Evolutionary conservation across 805 yeast species (phyloP).

Genomic region (Hanseniaspora nectarophila): DNA sequence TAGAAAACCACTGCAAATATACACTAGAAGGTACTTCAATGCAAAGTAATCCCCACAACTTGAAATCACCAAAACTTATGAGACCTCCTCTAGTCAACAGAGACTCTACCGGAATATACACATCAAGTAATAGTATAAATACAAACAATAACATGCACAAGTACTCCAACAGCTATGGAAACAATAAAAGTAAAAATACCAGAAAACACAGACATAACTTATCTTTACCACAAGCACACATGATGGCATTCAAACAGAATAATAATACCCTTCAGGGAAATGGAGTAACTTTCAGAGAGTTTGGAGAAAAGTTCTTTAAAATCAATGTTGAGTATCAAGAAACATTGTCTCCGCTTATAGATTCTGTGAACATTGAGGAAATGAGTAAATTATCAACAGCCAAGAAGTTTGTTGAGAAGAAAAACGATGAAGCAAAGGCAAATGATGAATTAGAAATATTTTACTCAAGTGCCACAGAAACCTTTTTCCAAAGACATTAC

Average conservation of each 20-base stretch:
- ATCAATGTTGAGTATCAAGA: conserved; percentile 12
- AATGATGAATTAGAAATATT: conserved; percentile 15
- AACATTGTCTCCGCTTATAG: conserved; percentile 8
- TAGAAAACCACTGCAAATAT: conserved; percentile 4
- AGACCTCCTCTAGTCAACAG: not conserved
- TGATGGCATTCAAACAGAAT: not conserved
- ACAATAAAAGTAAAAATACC: not conserved
- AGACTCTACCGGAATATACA: not conserved
- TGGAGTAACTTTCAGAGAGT: no score
- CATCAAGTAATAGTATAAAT: not conserved
- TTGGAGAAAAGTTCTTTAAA: conserved; percentile 12
- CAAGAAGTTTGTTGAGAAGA: not conserved
- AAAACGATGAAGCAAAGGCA: not conserved
- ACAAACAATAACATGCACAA: not conserved
- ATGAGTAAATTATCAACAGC: not conserved
- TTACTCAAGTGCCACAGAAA: conserved; percentile 13
- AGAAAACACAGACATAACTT: conserved; percentile 11
- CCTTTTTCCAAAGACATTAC: conserved; percentile 17
- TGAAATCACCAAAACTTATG: not conserved
- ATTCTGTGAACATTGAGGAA: conserved; percentile 10
- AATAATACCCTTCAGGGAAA: no score
- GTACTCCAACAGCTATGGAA: conserved; percentile 8
- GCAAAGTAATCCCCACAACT: conserved; percentile 7
- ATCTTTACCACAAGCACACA: conserved; percentile 9
- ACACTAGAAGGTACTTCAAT: not conserved